These are phyloP conservation scores for Coniochaeta pulveracea DNA, from an alignment of 2,329 filamentous ascomycete genomes.

Conservation along the genomic window DNA sequence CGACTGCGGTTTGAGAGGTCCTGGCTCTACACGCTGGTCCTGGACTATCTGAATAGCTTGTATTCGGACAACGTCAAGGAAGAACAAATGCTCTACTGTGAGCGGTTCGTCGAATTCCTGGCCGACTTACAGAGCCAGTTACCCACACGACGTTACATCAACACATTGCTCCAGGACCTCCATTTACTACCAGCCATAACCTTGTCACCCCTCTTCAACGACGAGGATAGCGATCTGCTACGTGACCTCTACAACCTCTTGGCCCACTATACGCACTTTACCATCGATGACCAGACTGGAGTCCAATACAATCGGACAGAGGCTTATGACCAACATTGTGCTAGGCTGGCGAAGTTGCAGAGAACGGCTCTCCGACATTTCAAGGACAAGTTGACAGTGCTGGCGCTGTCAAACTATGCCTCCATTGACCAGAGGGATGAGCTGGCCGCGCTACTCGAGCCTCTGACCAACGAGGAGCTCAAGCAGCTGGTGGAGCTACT, in stretches of 20 bases:
- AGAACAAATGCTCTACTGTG: conserved; percentile 71
- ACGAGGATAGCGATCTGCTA: conserved; percentile 64
- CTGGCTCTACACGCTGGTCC: conserved; percentile 78
- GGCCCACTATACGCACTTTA: conserved; percentile 77
- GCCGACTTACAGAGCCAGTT: conserved; percentile 87
- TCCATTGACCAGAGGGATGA: conserved; percentile 74
- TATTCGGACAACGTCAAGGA: conserved; percentile 42
- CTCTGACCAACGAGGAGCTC: conserved; percentile 66
- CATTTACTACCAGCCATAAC: conserved; percentile 69
- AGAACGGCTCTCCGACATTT: conserved; percentile 69
- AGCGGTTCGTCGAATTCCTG: conserved; percentile 85
- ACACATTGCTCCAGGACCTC: conserved; percentile 74
- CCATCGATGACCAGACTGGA: conserved; percentile 84
- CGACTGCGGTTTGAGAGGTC: conserved; percentile 81
- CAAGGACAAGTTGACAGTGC: conserved; percentile 79
- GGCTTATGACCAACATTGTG: conserved; percentile 71
- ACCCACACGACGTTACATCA: conserved; percentile 87
- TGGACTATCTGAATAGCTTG: conserved; percentile 71
- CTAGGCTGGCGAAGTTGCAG: conserved; percentile 67
- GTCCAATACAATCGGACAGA: conserved; percentile 60
- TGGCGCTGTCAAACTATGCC: conserved; percentile 86
- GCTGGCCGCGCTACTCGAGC: conserved; percentile 61
- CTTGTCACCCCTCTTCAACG: conserved; percentile 67
- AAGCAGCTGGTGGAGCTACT: conserved; percentile 56
- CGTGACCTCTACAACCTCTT: conserved; percentile 74